Evolutionary conservation across 1,139 yeast genomes (phyloP).

Genomic region (Candida smagusa): DNA sequence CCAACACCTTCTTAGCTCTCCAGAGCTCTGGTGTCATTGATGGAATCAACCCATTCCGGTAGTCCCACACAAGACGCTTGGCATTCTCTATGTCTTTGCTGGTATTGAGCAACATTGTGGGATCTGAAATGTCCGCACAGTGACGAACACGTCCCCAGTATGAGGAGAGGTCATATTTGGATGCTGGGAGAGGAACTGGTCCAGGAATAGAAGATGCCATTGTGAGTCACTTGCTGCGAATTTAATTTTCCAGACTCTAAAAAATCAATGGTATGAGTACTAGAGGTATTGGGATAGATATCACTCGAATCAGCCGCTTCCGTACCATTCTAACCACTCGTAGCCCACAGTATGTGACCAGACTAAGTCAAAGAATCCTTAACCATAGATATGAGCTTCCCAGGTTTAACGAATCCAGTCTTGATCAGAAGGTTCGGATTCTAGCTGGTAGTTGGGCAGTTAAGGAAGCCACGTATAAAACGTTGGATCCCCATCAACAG

Average conservation of each 20-base stretch:
- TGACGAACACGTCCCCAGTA: constrained; percentile 94
- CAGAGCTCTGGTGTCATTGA: constrained; percentile 79
- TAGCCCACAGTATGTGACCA: constrained; percentile 23
- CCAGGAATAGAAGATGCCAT: constrained; percentile 93
- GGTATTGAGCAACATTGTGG: constrained; percentile 80
- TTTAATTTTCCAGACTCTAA: too few relatives aligned
- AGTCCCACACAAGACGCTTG: constrained; percentile 63
- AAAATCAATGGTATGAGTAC: too few relatives aligned
- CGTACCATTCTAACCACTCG: constrained; percentile 29
- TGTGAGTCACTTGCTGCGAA: background rate
- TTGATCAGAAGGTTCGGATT: constrained; percentile 24
- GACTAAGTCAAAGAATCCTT: constrained; percentile 49
- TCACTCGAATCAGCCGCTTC: constrained; percentile 52
- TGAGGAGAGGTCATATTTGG: constrained; percentile 72
- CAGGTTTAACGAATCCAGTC: constrained; percentile 22
- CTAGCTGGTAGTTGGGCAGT: constrained; percentile 70
- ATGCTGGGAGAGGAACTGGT: constrained; percentile 70
- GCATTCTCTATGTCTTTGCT: constrained; percentile 61
- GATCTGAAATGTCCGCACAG: constrained; percentile 90
- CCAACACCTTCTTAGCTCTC: constrained; percentile 83
- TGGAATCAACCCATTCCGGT: constrained; percentile 61
- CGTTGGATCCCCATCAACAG: constrained; percentile 52
- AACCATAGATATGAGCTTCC: constrained; percentile 49
- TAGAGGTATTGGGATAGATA: constrained; percentile 54
- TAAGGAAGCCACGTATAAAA: constrained; percentile 73